Evolutionary conservation across 257 asterid species (phyloP), one percentile per base, ranked within the genome.

Genomic region (Linderniella brevidens): DNA sequence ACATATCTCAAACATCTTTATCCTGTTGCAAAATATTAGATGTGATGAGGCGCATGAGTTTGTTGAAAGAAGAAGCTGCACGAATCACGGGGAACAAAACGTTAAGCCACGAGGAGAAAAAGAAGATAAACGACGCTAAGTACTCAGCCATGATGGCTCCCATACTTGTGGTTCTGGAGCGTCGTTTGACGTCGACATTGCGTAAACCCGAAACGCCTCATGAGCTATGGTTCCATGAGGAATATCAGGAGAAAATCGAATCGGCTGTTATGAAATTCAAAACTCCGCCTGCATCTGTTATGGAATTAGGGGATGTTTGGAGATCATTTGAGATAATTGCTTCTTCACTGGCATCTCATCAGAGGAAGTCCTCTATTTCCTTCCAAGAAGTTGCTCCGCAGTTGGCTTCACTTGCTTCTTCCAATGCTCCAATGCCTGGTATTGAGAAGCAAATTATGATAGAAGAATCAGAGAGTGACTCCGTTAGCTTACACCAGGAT

Each of bases 121-220:
- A 59, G 68, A 90, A 85, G 65, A 90, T 90, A 52, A 90, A 77
- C 75, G 92, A 81, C 63, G 96, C 98, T 1, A 90, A 90, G 64
- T 90, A 84, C 71, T 78, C 96, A 3, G 98, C 98, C 59, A 90
- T 90, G 98, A 90, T 85, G 98, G 94, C 98, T 56, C 96, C 98
- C 36, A 73, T 85, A 55, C 66, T 78, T 67, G 96, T 90, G 56
- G 93, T 73, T 59, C 67, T 90, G 64, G 98, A 90, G 70, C 98
- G 98, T 51, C 94, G 98, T 51, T 79, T 90, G 68, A 71, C 78
- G 60, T 90, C 94, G 52, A 85, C 98, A 18, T 81, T 94, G 58
- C 71, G 82, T 59, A 74, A 65, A 70, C 96, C 98, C 52, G 93
- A 84, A 74, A 90, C 98, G 8, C 92, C 94, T 58, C 98, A 90